Evolutionary conservation across 495 filamentous ascomycete species (phyloP), one percentile per base, ranked within the genome.

Genomic region (Xeromyces bisporus): DNA sequence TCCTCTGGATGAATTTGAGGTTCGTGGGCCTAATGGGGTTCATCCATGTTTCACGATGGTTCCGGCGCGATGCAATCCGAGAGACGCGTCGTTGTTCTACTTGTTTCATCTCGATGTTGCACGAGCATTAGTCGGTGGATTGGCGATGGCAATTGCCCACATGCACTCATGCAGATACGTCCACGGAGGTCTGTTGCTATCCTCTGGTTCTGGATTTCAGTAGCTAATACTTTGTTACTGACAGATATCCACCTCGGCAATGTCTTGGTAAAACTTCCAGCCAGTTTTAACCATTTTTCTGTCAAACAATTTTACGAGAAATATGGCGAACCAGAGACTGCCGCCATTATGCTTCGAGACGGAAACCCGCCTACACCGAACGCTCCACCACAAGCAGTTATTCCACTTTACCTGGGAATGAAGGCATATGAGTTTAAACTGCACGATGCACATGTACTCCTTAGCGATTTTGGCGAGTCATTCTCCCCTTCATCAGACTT

Each of bases 231-330:
- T 9, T 21, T n/a, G n/a, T n/a, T n/a, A n/a, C n/a, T n/a, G n/a
- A n/a, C n/a, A n/a, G n/a, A n/a, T n/a, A n/a, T n/a, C n/a, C n/a
- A 59, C 36, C 30, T 59, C 3, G 31, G 42, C 13, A 62, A 60
- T 16, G 26, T 53, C n/a, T 32, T 62, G 9, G 35, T 55, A 15
- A 52, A 56, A 20, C 41, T 58, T 1, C 55, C 53, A n/a, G 42
- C 34, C 14, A 41, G 29, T 26, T 42, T 62, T 28, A 33, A 46
- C 33, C 15, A 37, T 2, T 32, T 46, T 23, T 39, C 40, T 11
- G 24, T 40, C 6, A n/a, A 35, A 9, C 33, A 46, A 20, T 18
- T 46, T 26, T 42, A 39, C 18, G 32, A 43, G 9, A 17, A 18
- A 29, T 46, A 33, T 18, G 36, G 39, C 21, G 31, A 34, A 8